Base-by-base conservation (phyloP, 2,329 filamentous ascomycete species). In the Pseudopithomyces chartarum region DNA sequence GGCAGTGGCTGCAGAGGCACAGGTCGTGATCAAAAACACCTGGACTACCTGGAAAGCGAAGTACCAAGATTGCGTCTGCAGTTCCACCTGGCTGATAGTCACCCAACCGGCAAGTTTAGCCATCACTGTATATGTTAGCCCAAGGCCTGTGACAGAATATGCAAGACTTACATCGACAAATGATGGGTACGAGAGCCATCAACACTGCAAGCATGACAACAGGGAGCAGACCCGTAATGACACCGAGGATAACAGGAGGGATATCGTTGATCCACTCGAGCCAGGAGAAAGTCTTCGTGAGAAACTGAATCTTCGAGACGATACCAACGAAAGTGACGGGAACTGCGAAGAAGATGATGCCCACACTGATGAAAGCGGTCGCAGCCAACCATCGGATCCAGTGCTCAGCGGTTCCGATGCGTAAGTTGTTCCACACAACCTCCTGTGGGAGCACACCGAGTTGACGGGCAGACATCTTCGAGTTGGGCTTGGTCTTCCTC, bases 31-130 rank as follows among this genome's bases (percentile, higher is more conserved):
- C 56, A 98, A 80, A 80, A 98, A 98, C 38, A 97, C 91, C 73
- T 98, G 93, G n/a, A 98, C 84, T 40, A 98, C 87, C 75, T 95
- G 91, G 81, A 96, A 96, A 44, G 84, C 86, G 71, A 98, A 99
- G 81, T 97, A 99, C 64, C 87, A 90, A 68, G 93, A 94, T 73
- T 99, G 95, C 0, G 90, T 92, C 59, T 92, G 92, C 15, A 98
- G 81, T 48, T 82, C 80, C 12, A 80, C 76, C 51, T 80, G 76
- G 34, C 78, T 75, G 23, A 70, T 72, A 0, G 80, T 81, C 4
- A 68, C 71, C 29, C 57, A 73, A 12, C 76, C 76, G 19, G 73
- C 70, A 43, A 72, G 38, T 54, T 73, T 76, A 23, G 76, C 75
- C 63, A 75, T 63, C 39, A 75, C 67, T 73, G 45, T 2, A n/a